Evolutionary conservation across 73 alveolate species (phyloP), one percentile per base, ranked within the genome.

Genomic region (Paramecium pentaurelia): DNA sequence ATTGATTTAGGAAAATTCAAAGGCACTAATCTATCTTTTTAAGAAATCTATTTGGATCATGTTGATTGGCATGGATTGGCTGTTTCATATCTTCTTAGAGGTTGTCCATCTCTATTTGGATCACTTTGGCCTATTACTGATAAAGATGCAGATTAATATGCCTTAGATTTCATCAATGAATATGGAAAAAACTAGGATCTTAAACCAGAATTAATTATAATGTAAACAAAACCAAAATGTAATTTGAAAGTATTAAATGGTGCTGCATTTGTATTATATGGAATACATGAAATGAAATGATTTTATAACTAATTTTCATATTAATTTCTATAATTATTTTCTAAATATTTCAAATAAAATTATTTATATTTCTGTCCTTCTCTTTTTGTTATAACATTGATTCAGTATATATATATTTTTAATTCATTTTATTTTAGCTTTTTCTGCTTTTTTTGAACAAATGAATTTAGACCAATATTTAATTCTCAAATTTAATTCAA

Each of bases 61-160:
- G 58, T 80, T 3, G 91, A 80, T 80, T 80, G 71, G 49, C 75
- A 80, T 80, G 91, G 91, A 22, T 22, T 49, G 30, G 71, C 91
- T 20, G 75, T 80, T 20, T 27, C 58, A 9, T 80, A 45, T 27
- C 45, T 80, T 3, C 45, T 80, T 40, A 80, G 47, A 80, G 91
- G 91, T 22, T 80, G 91, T 44, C 91, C 91, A 80, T 44, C 75
- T 27, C 45, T 80, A 80, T 80, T 80, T 25, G 91, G 91, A 27
- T 22, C 91, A 2, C 73, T 80, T 10, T 80, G 91, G 91, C 91
- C 91, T 12, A 45, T 42, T 47, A 80, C 91, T 25, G 91, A 80
- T 45, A 80, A 49, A 49, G 91, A 80, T 80, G 91, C 91, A 6
- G 91, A 80, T 80, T 9, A 80, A 47, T 80, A 80, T 80, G 91